Conservation (phyloP, 2,329 filamentous ascomycete genomes). For the Corynespora cassiicola region DNA sequence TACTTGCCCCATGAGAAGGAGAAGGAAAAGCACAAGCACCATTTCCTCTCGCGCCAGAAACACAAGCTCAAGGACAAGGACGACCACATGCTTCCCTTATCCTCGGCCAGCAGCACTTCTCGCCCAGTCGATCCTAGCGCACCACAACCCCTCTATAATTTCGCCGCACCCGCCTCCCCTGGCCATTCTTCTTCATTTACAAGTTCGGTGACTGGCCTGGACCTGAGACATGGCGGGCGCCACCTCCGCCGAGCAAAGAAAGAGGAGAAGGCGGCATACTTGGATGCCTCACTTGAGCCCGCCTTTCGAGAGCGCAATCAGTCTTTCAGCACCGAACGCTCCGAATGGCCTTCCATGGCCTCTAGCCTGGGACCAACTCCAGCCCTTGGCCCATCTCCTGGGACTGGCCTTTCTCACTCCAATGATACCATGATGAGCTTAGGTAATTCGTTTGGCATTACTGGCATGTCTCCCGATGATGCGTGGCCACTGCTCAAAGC, state of each 20-base stretch:
- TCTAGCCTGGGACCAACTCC: slow-evolving; percentile 31
- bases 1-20: slow-evolving; percentile 60
- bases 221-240: slow-evolving; percentile 77
- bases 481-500: slow-evolving; percentile 83
- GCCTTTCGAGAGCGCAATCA: slow-evolving; percentile 42
- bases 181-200: slow-evolving; percentile 73
- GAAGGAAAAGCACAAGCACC: slow-evolving; percentile 76
- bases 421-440: slow-evolving; percentile 51
- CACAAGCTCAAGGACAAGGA: slow-evolving; percentile 77
- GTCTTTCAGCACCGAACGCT: slow-evolving; percentile 46
- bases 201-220: slow-evolving; percentile 82
- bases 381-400: slow-evolving; percentile 24
- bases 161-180: slow-evolving; percentile 76
- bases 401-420: slow-evolving; percentile 36
- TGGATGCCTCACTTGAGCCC: slow-evolving; percentile 40
- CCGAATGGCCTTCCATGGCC: slow-evolving; percentile 43
- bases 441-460: slow-evolving; percentile 55
- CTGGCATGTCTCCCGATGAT: slow-evolving; percentile 67
- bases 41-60: slow-evolving; percentile 80
- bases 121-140: slow-evolving; percentile 76
- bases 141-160: slow-evolving; percentile 79
- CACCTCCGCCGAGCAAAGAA: slow-evolving; percentile 77
- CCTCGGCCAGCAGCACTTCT: slow-evolving; percentile 79
- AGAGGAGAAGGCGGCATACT: slow-evolving; percentile 55
- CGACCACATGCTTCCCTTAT: slow-evolving; percentile 72